Base-by-base conservation (phyloP, 805 yeast genomes). In the Zygoascus biomembranicola region DNA sequence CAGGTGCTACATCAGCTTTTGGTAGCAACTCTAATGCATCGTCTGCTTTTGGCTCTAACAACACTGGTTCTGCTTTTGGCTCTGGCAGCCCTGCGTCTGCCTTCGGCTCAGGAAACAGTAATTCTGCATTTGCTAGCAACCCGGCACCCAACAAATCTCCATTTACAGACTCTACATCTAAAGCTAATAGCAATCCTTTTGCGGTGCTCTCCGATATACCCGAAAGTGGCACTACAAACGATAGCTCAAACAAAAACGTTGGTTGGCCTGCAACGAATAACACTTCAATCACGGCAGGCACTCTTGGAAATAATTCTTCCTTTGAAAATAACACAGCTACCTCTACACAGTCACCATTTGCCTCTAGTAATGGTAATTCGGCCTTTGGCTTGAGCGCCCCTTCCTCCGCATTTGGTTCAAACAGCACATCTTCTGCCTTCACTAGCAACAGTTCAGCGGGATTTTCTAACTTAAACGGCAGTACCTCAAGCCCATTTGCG, bases 131-230 rank as follows among this genome's bases (percentile, higher is more conserved):
- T 32, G 41, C 41, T 31, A 18, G 5, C 26, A 28, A 28, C 23
- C 9, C 41, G 5, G 26, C 49, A 11, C 6, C 49, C 16, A 13
- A 47, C 26, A 37, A 43, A 3, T 48, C 50, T 48, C 37, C 55
- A 9, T 51, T 51, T 47, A 43, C 52, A 19, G n/a, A 23, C 42
- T n/a, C 51, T 41, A 6, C 50, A 6, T n/a, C 50, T 47, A 32
- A n/a, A 31, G 5, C 39, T n/a, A 35, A 35, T 35, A 8, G 8
- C 39, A 42, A 42, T 20, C 45, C 45, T 16, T 42, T 42, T 16
- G 16, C 45, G 4, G 45, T 42, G 16, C 45, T 42, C 4, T 13
- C 45, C 11, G 45, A 42, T 4, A 11, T 6, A 5, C 26, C 45
- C 20, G 26, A 42, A 11, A 18, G 5, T 20, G 20, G 16, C 10